Conservation (phyloP, 495 filamentous ascomycete genomes). For the Hypoxylon subgilvum region DNA sequence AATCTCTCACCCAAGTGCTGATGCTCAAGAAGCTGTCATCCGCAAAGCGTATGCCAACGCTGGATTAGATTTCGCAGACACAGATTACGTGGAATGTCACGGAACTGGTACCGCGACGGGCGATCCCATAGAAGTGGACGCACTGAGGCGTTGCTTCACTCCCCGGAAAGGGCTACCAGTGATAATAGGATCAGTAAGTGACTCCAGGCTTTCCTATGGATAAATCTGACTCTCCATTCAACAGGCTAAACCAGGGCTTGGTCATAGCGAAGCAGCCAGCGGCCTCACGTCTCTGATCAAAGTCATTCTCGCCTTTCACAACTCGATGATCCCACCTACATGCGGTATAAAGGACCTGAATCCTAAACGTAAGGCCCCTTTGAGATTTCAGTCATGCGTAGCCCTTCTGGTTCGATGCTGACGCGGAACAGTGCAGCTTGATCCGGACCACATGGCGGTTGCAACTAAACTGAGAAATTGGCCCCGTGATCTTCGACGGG, state of each 20-base stretch:
- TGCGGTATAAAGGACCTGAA: conserved; percentile 49
- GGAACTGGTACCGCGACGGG: conserved; percentile 60
- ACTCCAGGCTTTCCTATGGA: conserved; percentile 2
- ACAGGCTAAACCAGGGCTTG: conserved; percentile 45
- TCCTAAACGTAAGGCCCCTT: conserved; percentile 32
- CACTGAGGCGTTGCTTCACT: neutral
- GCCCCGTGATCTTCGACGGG: conserved; percentile 14
- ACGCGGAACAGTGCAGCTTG: no score
- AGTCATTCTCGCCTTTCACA: conserved; percentile 57
- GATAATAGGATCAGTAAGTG: no score
- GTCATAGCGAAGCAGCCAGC: conserved; percentile 60
- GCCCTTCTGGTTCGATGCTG: no score
- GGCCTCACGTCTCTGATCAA: conserved; percentile 64
- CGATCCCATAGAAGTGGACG: conserved; percentile 52
- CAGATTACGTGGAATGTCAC: conserved; percentile 56
- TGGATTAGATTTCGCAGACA: conserved; percentile 43
- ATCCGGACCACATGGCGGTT: no score
- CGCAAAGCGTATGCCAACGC: conserved; percentile 45
- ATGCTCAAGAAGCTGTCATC: conserved; percentile 54
- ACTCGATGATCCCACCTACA: conserved; percentile 51
- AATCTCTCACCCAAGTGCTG: conserved; percentile 52
- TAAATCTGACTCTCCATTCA: no score
- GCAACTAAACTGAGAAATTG: neutral
- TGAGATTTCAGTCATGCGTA: no score
- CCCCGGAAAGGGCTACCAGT: conserved; percentile 29